phyloP scores from a whole-genome alignment of 371 early-diverging fungal genomes.

The Mortierella sp. region DNA sequence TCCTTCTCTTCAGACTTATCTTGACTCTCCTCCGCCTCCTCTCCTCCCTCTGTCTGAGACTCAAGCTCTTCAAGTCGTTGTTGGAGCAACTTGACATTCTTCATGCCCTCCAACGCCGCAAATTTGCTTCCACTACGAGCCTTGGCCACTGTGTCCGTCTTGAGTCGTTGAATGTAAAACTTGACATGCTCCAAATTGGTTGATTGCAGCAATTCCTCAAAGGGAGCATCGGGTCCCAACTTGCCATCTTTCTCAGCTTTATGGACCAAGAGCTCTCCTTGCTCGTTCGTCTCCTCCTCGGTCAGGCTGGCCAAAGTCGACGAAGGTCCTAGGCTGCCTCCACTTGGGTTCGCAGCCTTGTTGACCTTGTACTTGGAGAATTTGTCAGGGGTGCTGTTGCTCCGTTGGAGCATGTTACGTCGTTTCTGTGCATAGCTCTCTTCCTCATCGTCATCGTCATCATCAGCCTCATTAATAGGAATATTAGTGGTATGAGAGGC shows the following conservation, averaged over 20 bases:
- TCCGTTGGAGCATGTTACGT: conserved; percentile 29
- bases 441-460: conserved; percentile 37
- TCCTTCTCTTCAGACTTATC: neutral
- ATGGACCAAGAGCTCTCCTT: conserved; percentile 25
- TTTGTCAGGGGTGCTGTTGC: conserved; percentile 42
- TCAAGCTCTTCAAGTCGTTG: conserved; percentile 26
- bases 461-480: conserved; percentile 8
- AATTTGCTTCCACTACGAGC: conserved; percentile 48
- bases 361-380: conserved; percentile 47
- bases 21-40: neutral
- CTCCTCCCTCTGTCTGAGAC: neutral
- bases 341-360: conserved; percentile 5
- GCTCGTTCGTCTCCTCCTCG: conserved; percentile 26
- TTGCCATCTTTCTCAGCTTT: conserved; percentile 16
- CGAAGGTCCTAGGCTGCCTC: neutral
- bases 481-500: neutral
- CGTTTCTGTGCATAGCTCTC: conserved; percentile 20
- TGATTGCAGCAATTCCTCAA: conserved; percentile 33
- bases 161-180: conserved; percentile 48
- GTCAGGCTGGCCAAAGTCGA: conserved; percentile 29
- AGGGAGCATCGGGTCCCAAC: conserved; percentile 36
- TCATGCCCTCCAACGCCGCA: conserved; percentile 52
- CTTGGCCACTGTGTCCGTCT: conserved; percentile 51
- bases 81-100: conserved; percentile 49
- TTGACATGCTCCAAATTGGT: conserved; percentile 31